Percentiles rank a stretch among this genome's conserved stretches.
Evolutionary conservation across 306 rosid genomes (phyloP).

Genomic region (Dalbergia cochinchinensis): DNA sequence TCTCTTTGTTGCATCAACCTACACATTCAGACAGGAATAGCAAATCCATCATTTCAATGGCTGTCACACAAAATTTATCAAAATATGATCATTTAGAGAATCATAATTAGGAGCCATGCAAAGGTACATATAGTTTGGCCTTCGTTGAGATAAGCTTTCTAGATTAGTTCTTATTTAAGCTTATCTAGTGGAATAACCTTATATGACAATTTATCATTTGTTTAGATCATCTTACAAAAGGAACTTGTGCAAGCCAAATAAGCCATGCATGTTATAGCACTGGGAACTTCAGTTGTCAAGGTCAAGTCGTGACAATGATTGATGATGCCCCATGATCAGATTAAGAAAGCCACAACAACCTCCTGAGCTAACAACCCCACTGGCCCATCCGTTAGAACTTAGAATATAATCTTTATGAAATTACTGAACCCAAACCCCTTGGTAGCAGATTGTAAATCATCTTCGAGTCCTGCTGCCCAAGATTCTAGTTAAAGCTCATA

Average conservation of each 20-base stretch:
- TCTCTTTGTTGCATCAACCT: conserved; percentile 99
- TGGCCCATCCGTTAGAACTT: not conserved
- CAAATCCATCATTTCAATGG: conserved; percentile 36
- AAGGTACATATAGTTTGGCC: conserved; percentile 26
- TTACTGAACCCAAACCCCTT: conserved; percentile 31
- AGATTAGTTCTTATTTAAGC: conserved; percentile 30
- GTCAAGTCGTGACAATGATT: conserved; percentile 15
- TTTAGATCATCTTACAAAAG: not conserved
- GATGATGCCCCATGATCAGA: conserved; percentile 17
- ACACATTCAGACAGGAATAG: conserved; percentile 47
- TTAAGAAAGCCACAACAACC: not conserved
- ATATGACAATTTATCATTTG: conserved; percentile 17
- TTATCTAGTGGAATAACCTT: conserved; percentile 17
- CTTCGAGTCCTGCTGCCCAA: conserved; percentile 5
- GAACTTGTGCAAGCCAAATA: conserved; percentile 28
- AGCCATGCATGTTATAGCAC: conserved; percentile 5
- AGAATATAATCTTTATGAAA: not conserved
- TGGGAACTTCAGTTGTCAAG: conserved; percentile 7
- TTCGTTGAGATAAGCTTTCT: conserved; percentile 9
- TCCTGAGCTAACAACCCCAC: conserved; percentile 28
- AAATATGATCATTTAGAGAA: conserved; percentile 15
- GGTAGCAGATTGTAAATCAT: conserved; percentile 28
- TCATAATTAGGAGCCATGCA: conserved; percentile 7
- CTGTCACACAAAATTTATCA: conserved; percentile 14
- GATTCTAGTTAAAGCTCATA: conserved; percentile 23